Base-by-base conservation (phyloP, 108 stramenopile species). In the Phaeodactylum tricornutum region DNA sequence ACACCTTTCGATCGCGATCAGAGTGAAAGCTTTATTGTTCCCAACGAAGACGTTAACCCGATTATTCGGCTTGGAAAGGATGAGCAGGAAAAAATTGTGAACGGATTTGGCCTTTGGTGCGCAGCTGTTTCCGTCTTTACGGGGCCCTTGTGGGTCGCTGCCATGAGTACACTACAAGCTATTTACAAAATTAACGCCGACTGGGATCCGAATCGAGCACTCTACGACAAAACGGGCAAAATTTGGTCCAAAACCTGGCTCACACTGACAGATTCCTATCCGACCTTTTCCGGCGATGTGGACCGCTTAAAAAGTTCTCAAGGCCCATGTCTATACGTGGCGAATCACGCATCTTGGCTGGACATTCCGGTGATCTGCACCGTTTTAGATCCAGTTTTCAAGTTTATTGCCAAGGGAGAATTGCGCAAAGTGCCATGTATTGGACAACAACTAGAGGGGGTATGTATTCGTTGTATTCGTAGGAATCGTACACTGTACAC, bases 361-460 rank as follows among this genome's bases (percentile, higher is more conserved):
- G 85, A 87, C 41, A 87, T 87, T 46, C 74, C 85, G 7, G 69
- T 83, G 19, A 49, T 87, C 6, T 87, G 85, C 43, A 75, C 74
- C 3, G 75, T 73, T 0, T 37, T 87, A 27, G 74, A 83, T 53
- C 80, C 75, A 1, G 78, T 79, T 9, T 87, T 87, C 51, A 87
- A 87, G 57, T 87, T 87, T 39, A 83, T 87, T 52, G 75, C 85
- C 43, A 87, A 87, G 47, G 85, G 71, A 55, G 74, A 74, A 24
- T 49, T 87, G 36, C 35, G 28, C 34, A 69, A 66, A 14, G 68
- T 83, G 27, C 85, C 85, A 1, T 79, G 80, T 15, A 79, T 87
- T 42, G 85, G 85, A 5, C 57, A 62, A 21, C 85, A 87, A 53
- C 50, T 87, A 20, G 59, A 53, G 23, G 79, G 79, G 69, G 82